Evolutionary conservation across 805 yeast species (phyloP), one percentile per base, ranked within the genome.

Genomic region (Suhomyces xylopsoci): DNA sequence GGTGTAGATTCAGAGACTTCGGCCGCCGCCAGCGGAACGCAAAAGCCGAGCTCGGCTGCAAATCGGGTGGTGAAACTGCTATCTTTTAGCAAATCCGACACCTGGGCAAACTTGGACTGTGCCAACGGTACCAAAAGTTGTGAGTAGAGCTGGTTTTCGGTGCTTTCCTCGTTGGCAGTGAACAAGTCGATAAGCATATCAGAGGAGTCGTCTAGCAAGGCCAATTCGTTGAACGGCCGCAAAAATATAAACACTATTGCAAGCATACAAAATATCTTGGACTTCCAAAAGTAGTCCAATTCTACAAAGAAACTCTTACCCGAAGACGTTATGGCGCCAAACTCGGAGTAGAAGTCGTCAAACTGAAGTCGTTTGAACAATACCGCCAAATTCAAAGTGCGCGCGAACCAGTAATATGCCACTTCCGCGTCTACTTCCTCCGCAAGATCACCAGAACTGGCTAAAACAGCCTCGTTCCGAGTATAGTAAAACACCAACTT

Each of bases 141-240:
- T 41, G 59, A 53, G 51, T 63, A 69, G 15, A 66, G 19, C 4
- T 43, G 25, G 41, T 45, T 51, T 43, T 63, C 68, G 12, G 55
- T 52, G 8, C 53, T 45, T n/a, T 48, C 28, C 4, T 59, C 60
- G 22, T 54, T 49, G 1, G 55, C 51, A 17, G 61, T 58, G 45
- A 55, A 60, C 17, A 58, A 48, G 48, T 67, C 66, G 14, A 66
- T 51, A 3, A 66, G 19, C 2, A 41, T 40, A 28, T 62, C 65
- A 28, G 51, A 44, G 10, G 53, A 45, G 19, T 56, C 59, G 30
- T 65, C 65, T n/a, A 66, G 47, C 38, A 67, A 60, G 3, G 64
- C 48, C 34, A 71, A 56, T 14, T 60, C 61, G 40, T 61, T 65
- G 58, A 69, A 69, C 9, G 76, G 73, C 51, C 64, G 60, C 10